These are phyloP conservation scores for Lentinula aciculospora DNA, from an alignment of 768 basidiomycete species.

Conservation along the genomic window DNA sequence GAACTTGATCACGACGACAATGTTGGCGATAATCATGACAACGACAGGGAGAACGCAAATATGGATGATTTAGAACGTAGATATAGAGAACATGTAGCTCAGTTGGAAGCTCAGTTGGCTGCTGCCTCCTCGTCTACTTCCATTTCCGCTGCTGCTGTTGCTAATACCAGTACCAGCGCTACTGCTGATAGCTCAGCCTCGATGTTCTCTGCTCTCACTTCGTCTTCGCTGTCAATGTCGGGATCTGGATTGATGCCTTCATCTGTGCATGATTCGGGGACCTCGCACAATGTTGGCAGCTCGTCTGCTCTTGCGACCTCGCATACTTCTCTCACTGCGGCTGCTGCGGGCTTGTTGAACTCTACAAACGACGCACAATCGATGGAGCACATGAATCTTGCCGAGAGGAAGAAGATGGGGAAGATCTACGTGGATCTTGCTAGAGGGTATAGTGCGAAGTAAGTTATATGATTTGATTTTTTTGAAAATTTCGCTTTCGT, in stretches of 20 bases:
- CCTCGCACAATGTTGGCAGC: too few relatives aligned
- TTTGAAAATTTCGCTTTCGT: neutral
- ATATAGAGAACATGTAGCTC: constrained; percentile 1
- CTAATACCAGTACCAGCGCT: neutral
- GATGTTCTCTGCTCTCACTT: neutral
- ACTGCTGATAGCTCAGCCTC: neutral
- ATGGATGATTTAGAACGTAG: neutral
- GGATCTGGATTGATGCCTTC: neutral
- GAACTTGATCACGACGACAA: too few relatives aligned
- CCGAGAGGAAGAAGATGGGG: constrained; percentile 77
- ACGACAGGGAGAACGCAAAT: neutral
- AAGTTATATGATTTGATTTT: constrained; percentile 15
- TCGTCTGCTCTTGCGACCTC: neutral
- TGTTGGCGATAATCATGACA: neutral
- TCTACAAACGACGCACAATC: constrained; percentile 17
- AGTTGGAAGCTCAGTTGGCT: constrained; percentile 2
- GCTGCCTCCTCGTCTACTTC: neutral
- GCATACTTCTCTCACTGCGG: neutral
- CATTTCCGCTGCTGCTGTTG: neutral
- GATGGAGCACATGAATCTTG: constrained; percentile 38
- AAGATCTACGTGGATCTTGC: constrained; percentile 82
- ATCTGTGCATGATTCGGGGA: neutral
- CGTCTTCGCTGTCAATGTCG: neutral
- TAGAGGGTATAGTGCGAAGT: constrained; percentile 79
- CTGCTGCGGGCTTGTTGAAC: neutral